Evolutionary conservation across 1,284 basidiomycete genomes (phyloP).

Genomic region (Hortiboletus rubellus): DNA sequence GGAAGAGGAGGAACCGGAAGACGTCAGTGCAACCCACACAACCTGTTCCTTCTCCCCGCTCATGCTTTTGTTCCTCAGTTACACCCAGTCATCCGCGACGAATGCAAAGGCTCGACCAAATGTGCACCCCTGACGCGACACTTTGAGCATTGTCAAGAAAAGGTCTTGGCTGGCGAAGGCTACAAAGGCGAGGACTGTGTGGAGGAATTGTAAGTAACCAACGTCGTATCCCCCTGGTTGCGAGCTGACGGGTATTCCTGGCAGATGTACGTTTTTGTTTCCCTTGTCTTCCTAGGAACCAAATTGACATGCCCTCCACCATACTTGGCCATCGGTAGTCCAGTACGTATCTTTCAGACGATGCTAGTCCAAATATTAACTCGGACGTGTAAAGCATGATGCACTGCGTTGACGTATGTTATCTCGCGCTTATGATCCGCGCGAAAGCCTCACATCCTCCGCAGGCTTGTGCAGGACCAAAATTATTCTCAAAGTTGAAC

Average conservation of each 20-base stretch:
- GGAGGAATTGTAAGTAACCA: conserved; percentile 73
- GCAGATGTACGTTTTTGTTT: conserved; percentile 50
- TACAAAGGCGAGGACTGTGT: conserved; percentile 90
- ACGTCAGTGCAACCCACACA: conserved; percentile 54
- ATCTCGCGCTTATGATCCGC: background rate
- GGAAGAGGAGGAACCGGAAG: conserved; percentile 77
- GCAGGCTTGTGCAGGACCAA: conserved; percentile 73
- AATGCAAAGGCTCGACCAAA: conserved; percentile 68
- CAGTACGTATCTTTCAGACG: conserved; percentile 51
- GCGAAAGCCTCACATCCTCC: conserved; percentile 6
- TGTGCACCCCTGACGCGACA: conserved; percentile 78
- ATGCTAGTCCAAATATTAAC: conserved; percentile 10
- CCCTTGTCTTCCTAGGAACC: background rate
- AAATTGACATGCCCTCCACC: conserved; percentile 16
- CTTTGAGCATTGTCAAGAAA: conserved; percentile 90
- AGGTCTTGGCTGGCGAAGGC: conserved; percentile 78
- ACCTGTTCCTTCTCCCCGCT: background rate
- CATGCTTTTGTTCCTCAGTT: conserved; percentile 39
- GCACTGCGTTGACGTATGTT: conserved; percentile 84
- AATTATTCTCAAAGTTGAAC: conserved; percentile 71
- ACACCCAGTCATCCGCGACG: conserved; percentile 70
- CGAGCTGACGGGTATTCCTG: conserved; percentile 11
- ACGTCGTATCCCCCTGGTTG: conserved; percentile 5
- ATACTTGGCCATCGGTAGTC: conserved; percentile 42
- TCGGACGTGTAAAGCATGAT: conserved; percentile 60